Conservation (phyloP, 257 asterid species). For the Salvia miltiorrhiza region DNA sequence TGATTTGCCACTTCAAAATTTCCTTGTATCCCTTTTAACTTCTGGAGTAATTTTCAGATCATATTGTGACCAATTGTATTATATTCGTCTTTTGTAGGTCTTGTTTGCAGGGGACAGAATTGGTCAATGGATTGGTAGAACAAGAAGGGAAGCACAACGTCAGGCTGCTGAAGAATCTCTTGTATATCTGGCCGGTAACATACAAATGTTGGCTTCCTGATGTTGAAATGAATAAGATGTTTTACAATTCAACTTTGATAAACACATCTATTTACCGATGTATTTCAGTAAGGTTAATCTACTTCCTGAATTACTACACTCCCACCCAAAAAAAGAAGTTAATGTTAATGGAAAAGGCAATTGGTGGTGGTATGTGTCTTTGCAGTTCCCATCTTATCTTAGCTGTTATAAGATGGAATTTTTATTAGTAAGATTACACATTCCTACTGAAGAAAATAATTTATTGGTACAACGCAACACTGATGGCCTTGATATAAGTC, state of each 20-base stretch:
- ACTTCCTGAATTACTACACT: constrained; percentile 9
- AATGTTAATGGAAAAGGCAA: constrained; percentile 8
- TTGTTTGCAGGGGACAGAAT: constrained; percentile 82
- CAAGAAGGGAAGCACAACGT: constrained; percentile 88
- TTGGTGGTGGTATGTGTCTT: background rate
- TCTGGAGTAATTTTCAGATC: constrained; percentile 9
- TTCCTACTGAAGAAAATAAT: too few species aligned
- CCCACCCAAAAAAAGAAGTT: too few species aligned
- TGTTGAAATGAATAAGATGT: constrained; percentile 19
- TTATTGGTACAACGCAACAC: too few species aligned
- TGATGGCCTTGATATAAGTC: too few species aligned
- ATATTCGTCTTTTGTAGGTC: constrained; percentile 51
- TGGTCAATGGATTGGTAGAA: constrained; percentile 82
- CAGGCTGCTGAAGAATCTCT: constrained; percentile 85
- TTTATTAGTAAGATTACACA: too few species aligned
- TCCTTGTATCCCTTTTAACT: background rate
- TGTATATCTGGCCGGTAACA: constrained; percentile 73
- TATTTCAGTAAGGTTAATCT: background rate
- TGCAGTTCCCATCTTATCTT: too few species aligned
- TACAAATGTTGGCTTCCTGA: constrained; percentile 21
- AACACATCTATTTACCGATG: background rate
- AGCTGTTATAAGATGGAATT: too few species aligned
- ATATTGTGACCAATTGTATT: constrained; percentile 1
- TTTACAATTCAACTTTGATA: constrained; percentile 7
- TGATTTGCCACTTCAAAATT: constrained; percentile 6